A percentile compares a stretch with the other conserved stretches of the same genome.
These are phyloP conservation scores for Kwoniella dejecticola DNA, from an alignment of 768 basidiomycete species.

Conservation along the genomic window DNA sequence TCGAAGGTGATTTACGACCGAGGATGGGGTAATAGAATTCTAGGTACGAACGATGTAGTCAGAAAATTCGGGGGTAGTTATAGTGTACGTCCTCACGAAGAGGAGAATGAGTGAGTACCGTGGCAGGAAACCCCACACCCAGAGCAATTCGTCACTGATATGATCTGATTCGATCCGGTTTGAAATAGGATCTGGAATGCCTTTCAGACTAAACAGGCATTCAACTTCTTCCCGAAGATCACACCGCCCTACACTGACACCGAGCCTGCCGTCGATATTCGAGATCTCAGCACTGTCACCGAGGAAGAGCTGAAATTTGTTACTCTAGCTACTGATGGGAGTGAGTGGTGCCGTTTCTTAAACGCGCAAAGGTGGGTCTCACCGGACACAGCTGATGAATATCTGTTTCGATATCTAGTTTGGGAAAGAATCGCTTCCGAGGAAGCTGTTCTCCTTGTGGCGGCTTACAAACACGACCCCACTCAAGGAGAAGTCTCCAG, in stretches of 20 bases:
- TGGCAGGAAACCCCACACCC: neutral
- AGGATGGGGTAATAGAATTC: slow-evolving; percentile 6
- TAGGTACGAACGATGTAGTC: neutral
- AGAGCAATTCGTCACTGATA: no score
- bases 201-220: slow-evolving; percentile 15
- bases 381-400: no score
- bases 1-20: slow-evolving; percentile 16
- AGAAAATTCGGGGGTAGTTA: slow-evolving; percentile 4
- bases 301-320: slow-evolving; percentile 34
- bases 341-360: slow-evolving; percentile 12
- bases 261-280: slow-evolving; percentile 25
- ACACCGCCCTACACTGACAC: slow-evolving; percentile 15
- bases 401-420: slow-evolving; percentile 6
- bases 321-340: slow-evolving; percentile 32
- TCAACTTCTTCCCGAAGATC: neutral
- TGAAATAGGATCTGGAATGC: slow-evolving; percentile 23
- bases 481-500: neutral
- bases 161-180: neutral
- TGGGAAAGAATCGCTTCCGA: slow-evolving; percentile 37
- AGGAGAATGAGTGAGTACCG: slow-evolving; percentile 1
- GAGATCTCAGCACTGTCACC: slow-evolving; percentile 2
- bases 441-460: slow-evolving; percentile 30
- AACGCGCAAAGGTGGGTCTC: no score
- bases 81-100: neutral
- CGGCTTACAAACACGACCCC: slow-evolving; percentile 12